Base-by-base conservation (phyloP, 306 rosid genomes). In the Carpinus viminea region DNA sequence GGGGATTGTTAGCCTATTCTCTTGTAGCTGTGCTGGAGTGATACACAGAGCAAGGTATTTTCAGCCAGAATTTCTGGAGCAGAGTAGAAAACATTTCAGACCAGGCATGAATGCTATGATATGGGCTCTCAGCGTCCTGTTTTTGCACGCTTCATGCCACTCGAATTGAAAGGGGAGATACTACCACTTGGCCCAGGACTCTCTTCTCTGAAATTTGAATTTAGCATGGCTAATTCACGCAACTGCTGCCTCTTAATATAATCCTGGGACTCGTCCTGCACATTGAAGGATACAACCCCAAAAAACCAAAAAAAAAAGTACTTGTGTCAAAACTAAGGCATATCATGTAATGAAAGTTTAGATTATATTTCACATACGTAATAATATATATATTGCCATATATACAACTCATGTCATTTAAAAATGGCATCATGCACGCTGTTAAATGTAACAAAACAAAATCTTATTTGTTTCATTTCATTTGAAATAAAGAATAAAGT, bases 81-180 rank as follows among this genome's bases (percentile, higher is more conserved):
- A 45, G 82, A 77, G 84, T 53, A 68, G 79, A 60, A 51, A 68
- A 38, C 85, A 73, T 76, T 68, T 78, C 78, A 80, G 76, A 82
- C 61, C 57, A 12, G 59, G 57, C 78, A 41, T 41, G 45, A 75
- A 75, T 74, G 70, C 74, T 10, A 61, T 13, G 74, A 76, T 10
- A 61, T 13, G 74, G 81, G 52, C 70, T 46, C 78, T 90, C 85
- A 94, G 77, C 97, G 93, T 46, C 97, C 97, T 0, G 97, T 93
- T 82, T 94, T 94, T 3, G 97, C 96, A 38, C 98, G 93, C 62
- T 94, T 94, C 98, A 94, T 92, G 53, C 97, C 98, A 8, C 98
- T 92, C 5, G 98, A 88, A 79, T 90, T 92, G 93, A 94, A 92
- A 15, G 98, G 98, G 72, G 98, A 92, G 79, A 90, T 89, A 45